A percentile compares a stretch with the other conserved stretches of the same genome.
phyloP scores from a whole-genome alignment of 805 yeast genomes.

The Barnettozyma pratensis region DNA sequence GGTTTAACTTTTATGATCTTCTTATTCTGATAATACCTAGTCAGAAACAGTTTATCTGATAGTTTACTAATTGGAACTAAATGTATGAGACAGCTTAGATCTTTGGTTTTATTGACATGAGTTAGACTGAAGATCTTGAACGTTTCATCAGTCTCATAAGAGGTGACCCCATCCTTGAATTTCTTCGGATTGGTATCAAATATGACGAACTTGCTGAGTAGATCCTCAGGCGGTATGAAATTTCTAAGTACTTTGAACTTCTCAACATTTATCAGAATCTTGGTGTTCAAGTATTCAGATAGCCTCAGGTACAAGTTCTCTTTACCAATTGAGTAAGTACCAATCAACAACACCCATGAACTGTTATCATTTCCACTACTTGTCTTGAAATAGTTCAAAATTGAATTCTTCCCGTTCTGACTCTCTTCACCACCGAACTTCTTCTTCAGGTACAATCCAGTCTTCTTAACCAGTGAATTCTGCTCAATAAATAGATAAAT shows the following conservation, averaged over 20 bases:
- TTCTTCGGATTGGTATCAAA: constrained; percentile 2
- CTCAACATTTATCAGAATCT: constrained; percentile 44
- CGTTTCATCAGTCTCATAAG: constrained; percentile 1
- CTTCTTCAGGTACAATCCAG: constrained; percentile 45
- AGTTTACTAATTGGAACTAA: constrained; percentile 64
- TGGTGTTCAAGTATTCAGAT: constrained; percentile 46
- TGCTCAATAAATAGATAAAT: constrained; percentile 75
- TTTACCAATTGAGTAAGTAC: constrained; percentile 90
- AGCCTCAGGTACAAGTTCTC: constrained; percentile 74
- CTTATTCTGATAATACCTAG: constrained; percentile 20
- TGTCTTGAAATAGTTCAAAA: constrained; percentile 29
- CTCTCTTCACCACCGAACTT: constrained; percentile 24
- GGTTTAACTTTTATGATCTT: constrained; percentile 70
- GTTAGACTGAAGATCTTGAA: constrained; percentile 3
- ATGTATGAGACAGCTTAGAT: constrained; percentile 46
- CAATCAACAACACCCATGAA: constrained; percentile 54
- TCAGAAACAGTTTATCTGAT: constrained; percentile 27
- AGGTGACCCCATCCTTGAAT: constrained; percentile 6
- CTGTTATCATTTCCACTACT: constrained; percentile 19
- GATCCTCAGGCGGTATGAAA: not conserved
- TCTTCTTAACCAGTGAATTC: constrained; percentile 52
- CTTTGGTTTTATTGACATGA: not conserved
- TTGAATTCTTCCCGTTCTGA: constrained; percentile 18
- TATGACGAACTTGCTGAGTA: not conserved
- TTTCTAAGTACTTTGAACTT: constrained; percentile 15